These are phyloP conservation scores for Musa acuminata DNA, from an alignment of 176 grass and related monocot genomes.

Conservation along the genomic window DNA sequence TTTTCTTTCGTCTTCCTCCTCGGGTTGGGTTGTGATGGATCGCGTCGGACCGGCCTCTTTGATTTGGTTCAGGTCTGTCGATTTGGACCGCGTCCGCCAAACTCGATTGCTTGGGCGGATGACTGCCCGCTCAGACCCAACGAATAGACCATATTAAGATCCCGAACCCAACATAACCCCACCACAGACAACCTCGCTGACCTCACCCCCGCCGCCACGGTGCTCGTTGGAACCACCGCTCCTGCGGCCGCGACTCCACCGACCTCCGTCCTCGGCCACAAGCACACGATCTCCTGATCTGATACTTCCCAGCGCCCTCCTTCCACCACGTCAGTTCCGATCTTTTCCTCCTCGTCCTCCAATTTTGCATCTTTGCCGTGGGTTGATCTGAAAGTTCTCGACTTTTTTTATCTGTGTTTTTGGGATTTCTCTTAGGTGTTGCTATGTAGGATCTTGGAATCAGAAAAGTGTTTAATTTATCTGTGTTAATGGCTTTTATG, in stretches of 20 bases:
- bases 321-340: not conserved
- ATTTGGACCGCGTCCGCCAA: too few species aligned
- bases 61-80: too few species aligned
- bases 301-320: not conserved
- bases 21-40: too few species aligned
- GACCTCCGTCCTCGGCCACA: not conserved
- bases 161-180: too few species aligned
- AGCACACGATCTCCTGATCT: not conserved
- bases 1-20: too few species aligned
- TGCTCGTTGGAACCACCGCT: not conserved
- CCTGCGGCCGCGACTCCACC: not conserved
- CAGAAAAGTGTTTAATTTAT: not conserved
- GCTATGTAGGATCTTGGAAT: not conserved
- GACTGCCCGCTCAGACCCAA: too few species aligned
- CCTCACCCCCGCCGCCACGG: too few species aligned
- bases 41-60: too few species aligned
- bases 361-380: not conserved
- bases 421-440: not conserved
- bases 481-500: too few species aligned
- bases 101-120: too few species aligned
- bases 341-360: not conserved
- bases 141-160: too few species aligned
- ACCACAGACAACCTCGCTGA: too few species aligned
- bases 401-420: not conserved
- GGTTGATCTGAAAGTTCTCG: not conserved